Base-by-base conservation (phyloP, 108 stramenopile genomes). In the Licmophora abbreviata region DNA sequence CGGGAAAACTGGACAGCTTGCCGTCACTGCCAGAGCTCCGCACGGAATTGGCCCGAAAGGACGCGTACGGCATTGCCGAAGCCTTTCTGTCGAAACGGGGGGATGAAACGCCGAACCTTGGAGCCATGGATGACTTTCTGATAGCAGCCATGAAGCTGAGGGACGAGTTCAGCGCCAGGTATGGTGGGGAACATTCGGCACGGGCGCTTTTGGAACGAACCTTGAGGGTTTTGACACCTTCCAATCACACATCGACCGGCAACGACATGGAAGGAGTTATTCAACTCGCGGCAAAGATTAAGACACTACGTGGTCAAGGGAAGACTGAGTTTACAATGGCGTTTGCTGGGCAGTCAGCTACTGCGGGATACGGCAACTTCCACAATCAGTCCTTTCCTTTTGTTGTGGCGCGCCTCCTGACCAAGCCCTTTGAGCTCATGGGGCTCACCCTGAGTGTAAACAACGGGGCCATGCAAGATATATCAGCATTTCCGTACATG, bases 271-370 rank as follows among this genome's bases (percentile, higher is more conserved):
- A n/a, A n/a, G n/a, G n/a, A n/a, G n/a, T n/a, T n/a, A n/a, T n/a
- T n/a, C n/a, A n/a, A n/a, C n/a, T n/a, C n/a, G n/a, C n/a, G n/a
- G n/a, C n/a, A n/a, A n/a, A n/a, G n/a, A n/a, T n/a, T n/a, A n/a
- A n/a, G n/a, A n/a, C n/a, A n/a, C n/a, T n/a, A n/a, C n/a, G n/a
- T n/a, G n/a, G n/a, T n/a, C n/a, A n/a, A n/a, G n/a, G n/a, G n/a
- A n/a, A n/a, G n/a, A n/a, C n/a, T n/a, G n/a, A n/a, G n/a, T 77
- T 73, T 57, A 31, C 55, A 4, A 61, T 77, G 48, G 52, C 71
- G 29, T 92, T 92, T 69, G 83, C 64, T 22, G 90, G 90, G 48
- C 85, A 87, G 49, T 81, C 79, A 23, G 79, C 85, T n/a, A 88
- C 90, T 7, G 83, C 79, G 1, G 90, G 90, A 15, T 48, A 84